phyloP scores from a whole-genome alignment of 208 protist genomes.

The Acanthamoeba lenticulata region DNA sequence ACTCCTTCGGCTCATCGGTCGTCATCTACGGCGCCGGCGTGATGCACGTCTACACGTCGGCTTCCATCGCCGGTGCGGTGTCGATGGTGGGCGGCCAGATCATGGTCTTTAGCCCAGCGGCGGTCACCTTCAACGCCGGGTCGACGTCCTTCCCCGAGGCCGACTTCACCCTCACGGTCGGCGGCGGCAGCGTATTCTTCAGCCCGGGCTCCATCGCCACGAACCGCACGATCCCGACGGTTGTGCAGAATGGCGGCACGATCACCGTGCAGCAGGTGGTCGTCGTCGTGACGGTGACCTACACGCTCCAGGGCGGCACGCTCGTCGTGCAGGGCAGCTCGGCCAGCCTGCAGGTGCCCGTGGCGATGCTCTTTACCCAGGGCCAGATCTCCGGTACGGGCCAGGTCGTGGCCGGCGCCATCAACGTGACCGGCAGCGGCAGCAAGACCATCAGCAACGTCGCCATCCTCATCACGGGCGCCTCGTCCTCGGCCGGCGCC shows the following conservation, averaged over 20 bases:
- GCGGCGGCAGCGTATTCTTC: slow-evolving; percentile 60
- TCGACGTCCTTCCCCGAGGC: slow-evolving; percentile 19
- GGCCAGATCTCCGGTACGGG: slow-evolving; percentile 44
- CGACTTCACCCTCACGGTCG: slow-evolving; percentile 28
- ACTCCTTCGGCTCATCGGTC: not conserved
- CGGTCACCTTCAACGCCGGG: slow-evolving; percentile 44
- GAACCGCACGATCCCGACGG: not conserved
- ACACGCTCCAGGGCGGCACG: slow-evolving; percentile 29
- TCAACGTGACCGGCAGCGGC: not conserved
- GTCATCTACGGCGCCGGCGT: slow-evolving; percentile 9
- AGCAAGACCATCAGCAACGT: slow-evolving; percentile 48
- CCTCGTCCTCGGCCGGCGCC: not conserved
- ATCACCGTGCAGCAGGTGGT: slow-evolving; percentile 36
- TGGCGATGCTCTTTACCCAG: slow-evolving; percentile 9
- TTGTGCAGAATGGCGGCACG: slow-evolving; percentile 14
- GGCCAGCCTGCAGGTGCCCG: not conserved
- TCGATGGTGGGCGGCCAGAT: slow-evolving; percentile 50
- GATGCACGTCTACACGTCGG: slow-evolving; percentile 16
- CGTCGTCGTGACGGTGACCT: slow-evolving; percentile 29
- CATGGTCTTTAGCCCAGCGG: slow-evolving; percentile 38
- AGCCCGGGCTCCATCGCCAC: not conserved
- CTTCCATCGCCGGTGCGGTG: not conserved
- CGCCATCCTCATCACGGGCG: not conserved
- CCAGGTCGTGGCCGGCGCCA: not conserved
- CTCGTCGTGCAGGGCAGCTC: slow-evolving; percentile 50